These are phyloP conservation scores for Esteya vermicola DNA, from an alignment of 2,329 filamentous ascomycete genomes.

Conservation along the genomic window DNA sequence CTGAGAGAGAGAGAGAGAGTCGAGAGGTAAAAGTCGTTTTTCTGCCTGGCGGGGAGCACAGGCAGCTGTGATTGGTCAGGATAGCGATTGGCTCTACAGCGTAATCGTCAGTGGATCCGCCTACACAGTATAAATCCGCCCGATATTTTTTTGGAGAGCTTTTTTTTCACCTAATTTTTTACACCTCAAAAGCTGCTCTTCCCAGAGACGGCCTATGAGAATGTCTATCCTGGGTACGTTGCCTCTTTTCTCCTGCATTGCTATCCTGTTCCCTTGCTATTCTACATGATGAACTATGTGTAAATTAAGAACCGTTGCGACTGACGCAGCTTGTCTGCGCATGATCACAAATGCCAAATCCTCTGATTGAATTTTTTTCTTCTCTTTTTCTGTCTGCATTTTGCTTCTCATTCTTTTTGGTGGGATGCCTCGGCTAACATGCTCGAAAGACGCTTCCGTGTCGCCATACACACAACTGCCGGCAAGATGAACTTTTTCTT, in stretches of 20 bases:
- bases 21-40: no score
- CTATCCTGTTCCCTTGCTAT: background rate
- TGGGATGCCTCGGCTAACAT: no score
- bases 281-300: slow-evolving; percentile 33
- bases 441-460: no score
- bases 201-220: no score
- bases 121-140: no score
- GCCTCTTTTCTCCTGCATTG: background rate
- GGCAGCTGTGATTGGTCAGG: background rate
- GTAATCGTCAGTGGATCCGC: no score
- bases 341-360: slow-evolving; percentile 38
- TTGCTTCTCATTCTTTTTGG: background rate
- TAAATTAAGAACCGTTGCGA: slow-evolving; percentile 45
- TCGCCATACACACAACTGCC: background rate
- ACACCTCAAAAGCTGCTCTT: no score
- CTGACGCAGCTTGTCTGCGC: slow-evolving; percentile 33
- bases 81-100: no score
- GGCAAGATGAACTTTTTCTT: slow-evolving; percentile 28
- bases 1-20: no score
- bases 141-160: background rate
- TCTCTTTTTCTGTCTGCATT: background rate
- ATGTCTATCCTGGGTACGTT: background rate
- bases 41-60: no score
- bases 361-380: slow-evolving; percentile 14
- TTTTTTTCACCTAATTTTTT: no score